A percentile compares a stretch with the other conserved stretches of the same genome.
Evolutionary conservation across 306 rosid species (phyloP).

Genomic region (Lagenaria siceraria): DNA sequence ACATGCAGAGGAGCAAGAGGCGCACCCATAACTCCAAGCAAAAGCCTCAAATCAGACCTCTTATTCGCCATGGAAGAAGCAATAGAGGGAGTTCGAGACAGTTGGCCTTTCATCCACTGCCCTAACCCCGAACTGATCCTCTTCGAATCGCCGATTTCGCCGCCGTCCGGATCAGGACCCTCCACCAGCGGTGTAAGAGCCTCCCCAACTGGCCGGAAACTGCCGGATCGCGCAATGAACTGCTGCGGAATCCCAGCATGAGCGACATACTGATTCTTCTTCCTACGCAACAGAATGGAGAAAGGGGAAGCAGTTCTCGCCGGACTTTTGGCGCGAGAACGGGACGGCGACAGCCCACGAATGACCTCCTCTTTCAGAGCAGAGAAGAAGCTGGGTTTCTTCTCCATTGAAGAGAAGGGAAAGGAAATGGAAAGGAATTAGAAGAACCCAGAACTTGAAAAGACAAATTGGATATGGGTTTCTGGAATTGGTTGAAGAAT

Average conservation of each 20-base stretch:
- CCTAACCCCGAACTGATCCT: constrained; percentile 69
- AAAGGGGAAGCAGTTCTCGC: constrained; percentile 59
- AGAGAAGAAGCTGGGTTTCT: constrained; percentile 86
- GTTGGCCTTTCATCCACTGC: constrained; percentile 83
- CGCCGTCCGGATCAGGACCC: constrained; percentile 76
- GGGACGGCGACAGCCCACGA: constrained; percentile 83
- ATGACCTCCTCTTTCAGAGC: constrained; percentile 80
- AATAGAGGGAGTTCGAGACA: constrained; percentile 58
- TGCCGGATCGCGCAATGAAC: constrained; percentile 63
- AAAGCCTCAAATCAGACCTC: constrained; percentile 89
- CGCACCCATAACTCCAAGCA: constrained; percentile 93
- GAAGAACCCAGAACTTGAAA: constrained; percentile 2
- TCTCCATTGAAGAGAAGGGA: constrained; percentile 39
- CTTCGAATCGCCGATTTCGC: constrained; percentile 53
- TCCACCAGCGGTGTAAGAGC: constrained; percentile 61
- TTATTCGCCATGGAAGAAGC: constrained; percentile 30
- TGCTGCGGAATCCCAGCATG: constrained; percentile 11
- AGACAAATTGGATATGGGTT: background rate
- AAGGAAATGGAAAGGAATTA: background rate
- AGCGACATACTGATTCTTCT: constrained; percentile 17
- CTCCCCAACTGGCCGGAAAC: constrained; percentile 69
- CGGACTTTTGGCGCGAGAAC: constrained; percentile 62
- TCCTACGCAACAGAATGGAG: constrained; percentile 43
- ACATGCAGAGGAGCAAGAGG: constrained; percentile 88
- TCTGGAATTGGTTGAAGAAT: background rate